Percentiles rank a stretch among this genome's conserved stretches.
phyloP scores from a whole-genome alignment of 768 basidiomycete species.

The Pluteus cervinus region DNA sequence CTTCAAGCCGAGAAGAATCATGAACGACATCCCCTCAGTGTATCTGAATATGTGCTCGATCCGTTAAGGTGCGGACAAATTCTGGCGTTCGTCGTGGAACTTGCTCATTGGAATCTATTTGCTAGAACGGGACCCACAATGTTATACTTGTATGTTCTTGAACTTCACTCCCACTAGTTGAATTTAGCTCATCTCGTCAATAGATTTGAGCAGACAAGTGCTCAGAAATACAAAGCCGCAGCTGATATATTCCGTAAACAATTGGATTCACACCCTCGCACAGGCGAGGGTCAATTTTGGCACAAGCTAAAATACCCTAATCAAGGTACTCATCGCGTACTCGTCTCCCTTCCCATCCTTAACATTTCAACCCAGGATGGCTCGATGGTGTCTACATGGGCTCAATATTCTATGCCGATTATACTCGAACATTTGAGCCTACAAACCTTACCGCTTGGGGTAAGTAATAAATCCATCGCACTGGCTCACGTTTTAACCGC shows the following conservation, averaged over 20 bases:
- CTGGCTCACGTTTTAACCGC: not conserved
- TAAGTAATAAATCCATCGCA: too few relatives aligned
- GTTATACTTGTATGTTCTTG: conserved; percentile 26
- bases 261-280: conserved; percentile 36
- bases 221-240: conserved; percentile 33
- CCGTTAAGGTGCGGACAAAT: conserved; percentile 24
- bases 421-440: conserved; percentile 28
- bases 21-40: conserved; percentile 12
- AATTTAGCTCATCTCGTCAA: not conserved
- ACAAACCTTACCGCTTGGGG: conserved; percentile 33
- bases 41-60: conserved; percentile 27
- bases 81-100: not conserved
- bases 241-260: conserved; percentile 33
- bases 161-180: not conserved
- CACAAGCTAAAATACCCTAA: conserved; percentile 34
- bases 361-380: too few relatives aligned
- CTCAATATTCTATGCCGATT: conserved; percentile 36
- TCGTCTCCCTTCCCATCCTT: too few relatives aligned
- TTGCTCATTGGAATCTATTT: conserved; percentile 1
- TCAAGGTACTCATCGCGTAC: too few relatives aligned
- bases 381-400: conserved; percentile 44
- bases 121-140: conserved; percentile 33
- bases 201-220: conserved; percentile 27
- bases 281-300: conserved; percentile 40
- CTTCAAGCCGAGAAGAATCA: not conserved